These are phyloP conservation scores for Fusarium cicatricum DNA, from an alignment of 2,329 filamentous ascomycete species.

Conservation along the genomic window DNA sequence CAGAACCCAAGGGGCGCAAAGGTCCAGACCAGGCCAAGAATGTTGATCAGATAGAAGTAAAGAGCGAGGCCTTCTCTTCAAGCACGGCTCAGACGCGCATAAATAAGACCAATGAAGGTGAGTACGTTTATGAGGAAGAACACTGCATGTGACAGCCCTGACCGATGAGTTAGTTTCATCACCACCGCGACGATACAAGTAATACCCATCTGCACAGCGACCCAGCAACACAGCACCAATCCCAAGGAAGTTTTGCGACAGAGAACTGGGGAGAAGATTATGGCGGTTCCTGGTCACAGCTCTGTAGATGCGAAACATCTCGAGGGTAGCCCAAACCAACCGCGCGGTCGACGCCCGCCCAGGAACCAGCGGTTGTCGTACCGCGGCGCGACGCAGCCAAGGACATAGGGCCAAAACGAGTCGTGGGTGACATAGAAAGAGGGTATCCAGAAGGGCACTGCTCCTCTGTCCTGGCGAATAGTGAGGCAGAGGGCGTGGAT, in stretches of 20 bases:
- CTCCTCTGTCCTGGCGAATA: too few relatives aligned
- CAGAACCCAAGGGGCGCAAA: conserved; percentile 17
- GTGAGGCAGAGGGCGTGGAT: background rate
- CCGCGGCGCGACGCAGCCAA: too few relatives aligned
- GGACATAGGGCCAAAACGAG: too few relatives aligned
- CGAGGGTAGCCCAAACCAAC: too few relatives aligned
- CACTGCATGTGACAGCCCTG: conserved; percentile 7
- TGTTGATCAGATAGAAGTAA: conserved; percentile 12
- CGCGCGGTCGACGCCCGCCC: too few relatives aligned
- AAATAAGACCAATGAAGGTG: background rate
- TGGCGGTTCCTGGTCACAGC: background rate
- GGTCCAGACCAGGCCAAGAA: background rate
- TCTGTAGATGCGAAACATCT: conserved; percentile 1
- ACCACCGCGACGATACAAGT: background rate
- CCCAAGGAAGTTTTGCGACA: background rate
- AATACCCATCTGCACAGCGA: conserved; percentile 4
- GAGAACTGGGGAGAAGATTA: background rate
- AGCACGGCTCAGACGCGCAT: conserved; percentile 4
- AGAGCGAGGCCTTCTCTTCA: conserved; percentile 6
- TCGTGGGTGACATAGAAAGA: too few relatives aligned
- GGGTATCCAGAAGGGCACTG: too few relatives aligned
- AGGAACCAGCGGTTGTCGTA: too few relatives aligned
- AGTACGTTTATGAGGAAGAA: conserved; percentile 12
- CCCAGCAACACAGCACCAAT: background rate
- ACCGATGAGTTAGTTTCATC: conserved; percentile 7